phyloP scores from a whole-genome alignment of 768 basidiomycete genomes.

The Leccinum barrowsii region DNA sequence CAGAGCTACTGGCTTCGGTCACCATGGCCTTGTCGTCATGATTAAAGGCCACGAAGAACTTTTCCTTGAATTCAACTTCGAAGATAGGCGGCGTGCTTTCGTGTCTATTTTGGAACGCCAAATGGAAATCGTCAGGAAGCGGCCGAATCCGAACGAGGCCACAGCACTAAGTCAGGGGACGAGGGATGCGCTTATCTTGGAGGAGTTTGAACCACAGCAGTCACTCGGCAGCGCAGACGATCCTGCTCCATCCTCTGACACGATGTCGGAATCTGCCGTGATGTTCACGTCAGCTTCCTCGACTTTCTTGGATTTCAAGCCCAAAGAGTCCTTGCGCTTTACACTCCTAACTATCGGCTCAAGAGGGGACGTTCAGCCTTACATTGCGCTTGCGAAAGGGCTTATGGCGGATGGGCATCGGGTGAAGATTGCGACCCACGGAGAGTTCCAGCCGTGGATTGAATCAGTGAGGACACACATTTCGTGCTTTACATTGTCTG shows the following conservation, averaged over 20 bases:
- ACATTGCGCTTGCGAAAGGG: slow-evolving; percentile 93
- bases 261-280: slow-evolving; percentile 73
- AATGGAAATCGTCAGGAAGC: slow-evolving; percentile 65
- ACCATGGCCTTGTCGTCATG: slow-evolving; percentile 84
- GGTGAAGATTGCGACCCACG: slow-evolving; percentile 90
- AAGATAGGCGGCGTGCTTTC: slow-evolving; percentile 78
- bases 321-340: slow-evolving; percentile 77
- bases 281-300: slow-evolving; percentile 97
- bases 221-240: slow-evolving; percentile 36
- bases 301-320: slow-evolving; percentile 96
- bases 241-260: slow-evolving; percentile 47
- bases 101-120: slow-evolving; percentile 72
- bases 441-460: slow-evolving; percentile 93
- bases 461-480: slow-evolving; percentile 65
- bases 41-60: slow-evolving; percentile 96
- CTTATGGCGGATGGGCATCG: slow-evolving; percentile 86
- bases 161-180: slow-evolving; percentile 47
- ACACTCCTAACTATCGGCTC: slow-evolving; percentile 97
- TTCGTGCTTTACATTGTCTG: slow-evolving; percentile 4
- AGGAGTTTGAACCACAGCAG: slow-evolving; percentile 69
- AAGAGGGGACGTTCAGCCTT: slow-evolving; percentile 96
- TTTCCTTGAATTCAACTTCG: slow-evolving; percentile 89
- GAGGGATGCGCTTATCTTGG: slow-evolving; percentile 74
- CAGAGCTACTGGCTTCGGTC: slow-evolving; percentile 85
- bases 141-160: slow-evolving; percentile 44